Percentiles rank a stretch among this genome's conserved stretches.
Evolutionary conservation across 768 basidiomycete genomes (phyloP).

Genomic region (Clavulina sp.): DNA sequence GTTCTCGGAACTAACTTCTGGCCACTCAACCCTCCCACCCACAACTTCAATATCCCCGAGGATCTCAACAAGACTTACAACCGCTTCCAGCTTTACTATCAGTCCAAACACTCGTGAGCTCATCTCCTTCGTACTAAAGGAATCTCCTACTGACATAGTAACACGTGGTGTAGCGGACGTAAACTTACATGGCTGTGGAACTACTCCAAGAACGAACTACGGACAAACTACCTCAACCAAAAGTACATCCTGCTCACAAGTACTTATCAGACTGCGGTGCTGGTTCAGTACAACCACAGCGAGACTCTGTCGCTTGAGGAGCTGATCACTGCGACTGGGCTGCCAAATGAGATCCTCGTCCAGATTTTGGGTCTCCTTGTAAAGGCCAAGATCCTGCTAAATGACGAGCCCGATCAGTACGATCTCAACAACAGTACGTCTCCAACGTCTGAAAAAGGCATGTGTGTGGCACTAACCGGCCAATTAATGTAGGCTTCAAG

Average conservation of each 20-base stretch:
- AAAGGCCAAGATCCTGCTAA: slow-evolving; percentile 78
- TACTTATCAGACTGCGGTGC: slow-evolving; percentile 87
- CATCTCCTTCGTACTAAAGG: background rate
- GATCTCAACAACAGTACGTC: slow-evolving; percentile 68
- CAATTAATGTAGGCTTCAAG: slow-evolving; percentile 15
- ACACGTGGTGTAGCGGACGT: slow-evolving; percentile 33
- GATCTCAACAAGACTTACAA: slow-evolving; percentile 81
- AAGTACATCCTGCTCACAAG: slow-evolving; percentile 95
- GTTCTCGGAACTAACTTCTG: slow-evolving; percentile 93
- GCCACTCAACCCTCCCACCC: slow-evolving; percentile 69
- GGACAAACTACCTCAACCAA: slow-evolving; percentile 81
- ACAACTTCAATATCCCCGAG: slow-evolving; percentile 75
- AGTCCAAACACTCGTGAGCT: slow-evolving; percentile 62
- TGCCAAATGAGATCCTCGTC: slow-evolving; percentile 52
- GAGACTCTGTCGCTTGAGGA: slow-evolving; percentile 76
- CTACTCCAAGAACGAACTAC: slow-evolving; percentile 89
- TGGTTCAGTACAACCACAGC: slow-evolving; percentile 82
- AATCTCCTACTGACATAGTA: background rate
- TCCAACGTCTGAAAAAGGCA: background rate
- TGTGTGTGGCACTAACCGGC: slow-evolving; percentile 1
- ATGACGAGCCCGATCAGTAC: slow-evolving; percentile 77
- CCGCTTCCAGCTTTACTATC: slow-evolving; percentile 84
- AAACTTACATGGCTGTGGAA: slow-evolving; percentile 99
- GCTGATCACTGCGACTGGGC: slow-evolving; percentile 56
- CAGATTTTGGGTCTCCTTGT: slow-evolving; percentile 41